Evolutionary conservation across 2,329 filamentous ascomycete species (phyloP).

Genomic region (Blastomyces gilchristii): DNA sequence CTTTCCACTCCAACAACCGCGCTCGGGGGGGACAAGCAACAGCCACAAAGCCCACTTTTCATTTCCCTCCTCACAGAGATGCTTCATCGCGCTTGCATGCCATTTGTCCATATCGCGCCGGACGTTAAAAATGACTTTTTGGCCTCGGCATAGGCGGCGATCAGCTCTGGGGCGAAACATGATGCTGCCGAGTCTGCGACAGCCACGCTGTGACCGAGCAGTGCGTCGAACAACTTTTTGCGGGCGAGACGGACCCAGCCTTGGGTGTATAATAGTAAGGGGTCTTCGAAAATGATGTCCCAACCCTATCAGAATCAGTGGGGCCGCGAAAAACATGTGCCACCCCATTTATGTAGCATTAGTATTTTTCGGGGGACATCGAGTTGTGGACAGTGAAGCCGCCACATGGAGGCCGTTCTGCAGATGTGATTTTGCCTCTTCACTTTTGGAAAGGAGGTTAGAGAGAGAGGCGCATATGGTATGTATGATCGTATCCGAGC

Average conservation of each 20-base stretch:
- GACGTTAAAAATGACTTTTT: slow-evolving; percentile 30
- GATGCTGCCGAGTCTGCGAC: slow-evolving; percentile 25
- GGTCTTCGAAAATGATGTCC: neutral
- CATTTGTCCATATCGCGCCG: slow-evolving; percentile 3
- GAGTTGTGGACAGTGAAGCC: neutral
- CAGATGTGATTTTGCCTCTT: neutral
- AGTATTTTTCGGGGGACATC: neutral
- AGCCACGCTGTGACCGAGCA: slow-evolving; percentile 23
- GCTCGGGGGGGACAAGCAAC: slow-evolving; percentile 16
- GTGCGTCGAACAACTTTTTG: neutral
- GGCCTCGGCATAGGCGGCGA: slow-evolving; percentile 28
- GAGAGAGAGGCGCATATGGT: slow-evolving; percentile 15
- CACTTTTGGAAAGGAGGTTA: neutral
- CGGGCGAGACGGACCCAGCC: neutral
- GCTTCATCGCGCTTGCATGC: neutral
- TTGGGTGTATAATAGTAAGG: neutral
- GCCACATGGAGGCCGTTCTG: neutral
- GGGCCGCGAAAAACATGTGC: neutral
- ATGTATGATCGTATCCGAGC: slow-evolving; percentile 19
- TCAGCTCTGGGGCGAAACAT: slow-evolving; percentile 29
- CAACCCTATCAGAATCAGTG: neutral
- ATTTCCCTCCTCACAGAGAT: neutral
- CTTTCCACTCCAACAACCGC: slow-evolving; percentile 22
- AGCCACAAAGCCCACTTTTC: neutral
- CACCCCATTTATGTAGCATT: neutral